These are phyloP conservation scores for Lactarius quietus DNA, from an alignment of 768 basidiomycete species.

Conservation along the genomic window DNA sequence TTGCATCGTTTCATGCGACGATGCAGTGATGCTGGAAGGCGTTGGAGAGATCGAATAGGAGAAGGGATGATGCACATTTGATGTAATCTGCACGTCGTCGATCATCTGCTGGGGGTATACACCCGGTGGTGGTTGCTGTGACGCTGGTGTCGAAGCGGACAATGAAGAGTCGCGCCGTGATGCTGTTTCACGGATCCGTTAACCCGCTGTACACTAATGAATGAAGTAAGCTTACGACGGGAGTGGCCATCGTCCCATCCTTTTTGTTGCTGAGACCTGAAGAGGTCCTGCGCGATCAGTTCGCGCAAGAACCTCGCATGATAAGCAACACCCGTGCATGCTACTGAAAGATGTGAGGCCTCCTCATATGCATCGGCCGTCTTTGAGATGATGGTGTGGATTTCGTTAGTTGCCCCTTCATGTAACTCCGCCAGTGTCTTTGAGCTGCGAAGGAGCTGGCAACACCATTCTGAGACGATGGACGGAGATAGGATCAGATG, in stretches of 20 bases:
- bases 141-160: conserved; percentile 11
- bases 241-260: conserved; percentile 14
- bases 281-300: conserved; percentile 60
- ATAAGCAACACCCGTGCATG: conserved; percentile 64
- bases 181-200: conserved; percentile 6
- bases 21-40: not conserved
- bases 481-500: conserved; percentile 15
- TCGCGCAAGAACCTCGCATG: conserved; percentile 77
- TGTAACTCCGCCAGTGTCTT: conserved; percentile 54
- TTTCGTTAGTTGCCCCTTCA: conserved; percentile 59
- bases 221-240: conserved; percentile 6
- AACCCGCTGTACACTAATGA: not conserved
- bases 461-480: conserved; percentile 19
- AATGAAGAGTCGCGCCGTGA: conserved; percentile 15
- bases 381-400: conserved; percentile 59
- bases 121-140: conserved; percentile 7
- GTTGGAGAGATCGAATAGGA: conserved; percentile 14
- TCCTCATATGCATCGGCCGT: conserved; percentile 79
- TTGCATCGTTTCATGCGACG: conserved; percentile 19
- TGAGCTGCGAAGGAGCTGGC: conserved; percentile 65
- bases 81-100: conserved; percentile 13
- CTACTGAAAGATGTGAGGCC: conserved; percentile 57
- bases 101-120: conserved; percentile 17
- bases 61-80: conserved; percentile 3
- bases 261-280: conserved; percentile 39